Evolutionary conservation across 805 yeast species (phyloP).

Genomic region (Zygosaccharomyces gambellarensis): DNA sequence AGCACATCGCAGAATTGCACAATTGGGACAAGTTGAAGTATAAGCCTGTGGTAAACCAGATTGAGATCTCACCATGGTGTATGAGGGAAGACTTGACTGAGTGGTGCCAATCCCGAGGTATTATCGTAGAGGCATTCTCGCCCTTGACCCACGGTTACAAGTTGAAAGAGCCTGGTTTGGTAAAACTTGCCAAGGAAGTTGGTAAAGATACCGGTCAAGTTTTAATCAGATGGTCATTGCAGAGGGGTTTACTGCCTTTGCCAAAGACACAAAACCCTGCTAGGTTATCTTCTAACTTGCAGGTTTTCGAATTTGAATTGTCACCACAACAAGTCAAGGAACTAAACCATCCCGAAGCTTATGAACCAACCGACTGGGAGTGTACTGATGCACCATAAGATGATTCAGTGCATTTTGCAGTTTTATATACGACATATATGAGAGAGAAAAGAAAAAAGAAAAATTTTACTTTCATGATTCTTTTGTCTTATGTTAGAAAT

Average conservation of each 20-base stretch:
- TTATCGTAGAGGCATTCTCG: conserved; percentile 70
- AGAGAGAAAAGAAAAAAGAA: not conserved
- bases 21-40: conserved; percentile 49
- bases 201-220: conserved; percentile 56
- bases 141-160: conserved; percentile 68
- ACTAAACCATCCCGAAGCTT: conserved; percentile 48
- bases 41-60: conserved; percentile 72
- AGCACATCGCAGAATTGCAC: conserved; percentile 57
- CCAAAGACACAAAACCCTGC: conserved; percentile 56
- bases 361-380: conserved; percentile 77
- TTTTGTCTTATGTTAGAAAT: not conserved
- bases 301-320: conserved; percentile 48
- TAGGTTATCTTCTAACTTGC: conserved; percentile 52
- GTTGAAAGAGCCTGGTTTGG: conserved; percentile 50
- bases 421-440: not conserved
- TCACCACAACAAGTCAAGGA: conserved; percentile 38
- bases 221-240: conserved; percentile 65
- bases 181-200: conserved; percentile 45
- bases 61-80: conserved; percentile 82
- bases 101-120: conserved; percentile 50
- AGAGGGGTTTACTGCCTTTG: conserved; percentile 65
- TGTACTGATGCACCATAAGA: conserved; percentile 56
- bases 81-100: conserved; percentile 61
- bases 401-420: not conserved
- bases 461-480: not conserved